Evolutionary conservation across 257 asterid species (phyloP).

Genomic region (Scutellaria minor): DNA sequence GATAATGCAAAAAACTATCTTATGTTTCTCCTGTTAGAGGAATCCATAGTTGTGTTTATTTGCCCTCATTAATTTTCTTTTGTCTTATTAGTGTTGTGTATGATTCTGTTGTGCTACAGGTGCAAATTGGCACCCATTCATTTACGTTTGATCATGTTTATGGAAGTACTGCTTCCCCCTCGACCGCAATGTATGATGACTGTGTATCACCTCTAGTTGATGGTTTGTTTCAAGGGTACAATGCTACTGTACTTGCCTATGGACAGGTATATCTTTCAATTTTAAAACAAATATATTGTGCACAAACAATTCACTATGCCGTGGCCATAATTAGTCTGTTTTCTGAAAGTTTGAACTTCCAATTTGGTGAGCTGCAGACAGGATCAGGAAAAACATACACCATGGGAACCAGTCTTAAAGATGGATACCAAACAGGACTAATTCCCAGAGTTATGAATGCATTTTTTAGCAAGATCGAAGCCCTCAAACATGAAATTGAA

Average conservation of each 20-base stretch:
- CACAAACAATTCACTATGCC: neutral
- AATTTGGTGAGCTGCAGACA: slow-evolving; percentile 69
- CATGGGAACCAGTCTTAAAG: slow-evolving; percentile 89
- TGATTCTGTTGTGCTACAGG: slow-evolving; percentile 46
- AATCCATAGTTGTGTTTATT: neutral
- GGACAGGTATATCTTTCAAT: slow-evolving; percentile 68
- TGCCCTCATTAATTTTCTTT: neutral
- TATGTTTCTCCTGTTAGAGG: neutral
- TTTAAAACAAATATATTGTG: neutral
- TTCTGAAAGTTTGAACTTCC: neutral
- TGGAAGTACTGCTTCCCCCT: slow-evolving; percentile 80
- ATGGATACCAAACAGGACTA: slow-evolving; percentile 72
- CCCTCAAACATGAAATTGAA: slow-evolving; percentile 75
- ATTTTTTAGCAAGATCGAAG: slow-evolving; percentile 80
- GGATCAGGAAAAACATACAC: slow-evolving; percentile 97
- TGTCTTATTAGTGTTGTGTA: neutral
- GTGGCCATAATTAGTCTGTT: neutral
- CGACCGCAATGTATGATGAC: slow-evolving; percentile 78
- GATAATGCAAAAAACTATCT: neutral
- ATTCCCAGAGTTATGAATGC: slow-evolving; percentile 85
- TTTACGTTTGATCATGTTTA: slow-evolving; percentile 95
- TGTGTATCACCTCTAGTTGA: slow-evolving; percentile 91
- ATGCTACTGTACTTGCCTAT: slow-evolving; percentile 97
- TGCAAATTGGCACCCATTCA: slow-evolving; percentile 84
- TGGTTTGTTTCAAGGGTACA: slow-evolving; percentile 92